Base-by-base conservation (phyloP, 495 filamentous ascomycete genomes). In the Friedmanniomyces endolithicus region DNA sequence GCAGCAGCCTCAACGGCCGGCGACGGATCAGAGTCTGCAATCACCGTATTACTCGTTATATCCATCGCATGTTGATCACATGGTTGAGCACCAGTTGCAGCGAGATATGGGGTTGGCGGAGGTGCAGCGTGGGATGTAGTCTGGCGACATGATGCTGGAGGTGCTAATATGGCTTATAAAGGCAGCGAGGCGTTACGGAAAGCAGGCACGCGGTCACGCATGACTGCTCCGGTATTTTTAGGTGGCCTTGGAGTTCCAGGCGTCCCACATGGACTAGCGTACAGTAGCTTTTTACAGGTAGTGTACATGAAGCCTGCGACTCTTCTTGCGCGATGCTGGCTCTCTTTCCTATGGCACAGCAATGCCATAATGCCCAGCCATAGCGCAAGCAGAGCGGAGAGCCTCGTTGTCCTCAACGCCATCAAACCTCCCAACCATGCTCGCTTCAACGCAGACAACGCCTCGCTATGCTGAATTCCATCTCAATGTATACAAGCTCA, bases 401-500 rank as follows among this genome's bases (percentile, higher is more conserved):
- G 53, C 47, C 14, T 50, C 12, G 22, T 17, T 35, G 20, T 6
- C 31, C 29, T 4, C 14, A 20, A 23, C n/a, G 20, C 25, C 16
- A 2, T 25, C 11, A 2, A 11, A n/a, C 37, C 37, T 16, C 17
- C 37, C 37, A 6, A 3, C 37, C 37, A 43, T 48, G 22, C 52
- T 35, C 29, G 31, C 22, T 31, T 24, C 17, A 22, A 55, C 34
- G 43, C 33, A 43, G 17, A 29, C 17, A 53, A 53, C 49, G 39
- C 56, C 56, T 17, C 56, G 55, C 55, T 57, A 57, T 57, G 55
- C 55, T 34, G 19, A 11, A 52, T n/a, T n/a, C 37, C 14, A 41
- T 41, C 37, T 16, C 12, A 16, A 4, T 41, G 6, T 41, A 14
- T 41, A 41, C 37, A 41, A 14, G 3, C 6, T 41, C 37, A 19